These are phyloP conservation scores for Fusarium multiceps DNA, from an alignment of 2,329 filamentous ascomycete species.

Conservation along the genomic window DNA sequence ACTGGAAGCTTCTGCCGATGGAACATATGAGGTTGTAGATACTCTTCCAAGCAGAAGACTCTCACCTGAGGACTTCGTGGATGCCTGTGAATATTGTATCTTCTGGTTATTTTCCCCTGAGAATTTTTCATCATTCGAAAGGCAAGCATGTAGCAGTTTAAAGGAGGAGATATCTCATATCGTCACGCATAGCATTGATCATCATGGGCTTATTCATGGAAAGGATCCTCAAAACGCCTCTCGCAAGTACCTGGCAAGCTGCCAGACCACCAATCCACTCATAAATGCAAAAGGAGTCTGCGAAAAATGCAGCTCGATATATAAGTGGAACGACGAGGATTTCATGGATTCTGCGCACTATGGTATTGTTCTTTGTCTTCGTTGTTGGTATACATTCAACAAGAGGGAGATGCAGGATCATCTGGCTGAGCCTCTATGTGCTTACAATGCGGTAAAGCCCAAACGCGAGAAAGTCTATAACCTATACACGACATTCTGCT, in stretches of 20 bases:
- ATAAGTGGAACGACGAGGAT: conserved; percentile 23
- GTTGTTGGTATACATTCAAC: conserved; percentile 28
- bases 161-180: conserved; percentile 36
- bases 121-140: conserved; percentile 11
- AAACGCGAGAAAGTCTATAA: conserved; percentile 21
- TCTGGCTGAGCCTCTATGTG: conserved; percentile 20
- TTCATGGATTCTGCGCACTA: conserved; percentile 10
- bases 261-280: background rate
- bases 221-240: conserved; percentile 4
- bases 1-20: too few relatives aligned
- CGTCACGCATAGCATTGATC: conserved; percentile 28
- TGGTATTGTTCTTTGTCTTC: conserved; percentile 30
- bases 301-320: conserved; percentile 14
- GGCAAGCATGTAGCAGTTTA: conserved; percentile 14
- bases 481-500: conserved; percentile 32
- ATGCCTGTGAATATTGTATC: conserved; percentile 14
- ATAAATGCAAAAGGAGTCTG: conserved; percentile 31
- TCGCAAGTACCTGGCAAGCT: conserved; percentile 32
- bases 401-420: conserved; percentile 28
- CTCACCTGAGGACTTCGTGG: conserved; percentile 5
- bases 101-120: conserved; percentile 18
- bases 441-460: conserved; percentile 23
- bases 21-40: too few relatives aligned
- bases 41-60: background rate
- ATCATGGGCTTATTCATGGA: conserved; percentile 39